These are phyloP conservation scores for Chytriomyces sp. DNA, from an alignment of 192 early-diverging fungal genomes.

Conservation along the genomic window DNA sequence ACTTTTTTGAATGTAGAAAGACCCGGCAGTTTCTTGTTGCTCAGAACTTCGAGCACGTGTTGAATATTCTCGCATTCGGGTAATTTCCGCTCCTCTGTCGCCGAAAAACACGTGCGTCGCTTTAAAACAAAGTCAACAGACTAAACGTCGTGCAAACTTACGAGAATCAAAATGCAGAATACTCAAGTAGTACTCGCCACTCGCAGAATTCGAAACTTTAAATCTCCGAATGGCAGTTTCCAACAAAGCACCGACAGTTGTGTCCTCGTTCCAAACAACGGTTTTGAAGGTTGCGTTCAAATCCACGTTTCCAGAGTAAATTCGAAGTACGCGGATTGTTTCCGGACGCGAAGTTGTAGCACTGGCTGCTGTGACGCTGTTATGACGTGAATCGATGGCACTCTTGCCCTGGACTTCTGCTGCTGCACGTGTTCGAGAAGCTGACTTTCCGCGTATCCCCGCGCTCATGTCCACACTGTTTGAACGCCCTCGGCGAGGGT, in stretches of 20 bases:
- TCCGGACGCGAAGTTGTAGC: slow-evolving; percentile 17
- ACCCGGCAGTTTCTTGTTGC: slow-evolving; percentile 48
- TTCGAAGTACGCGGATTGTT: slow-evolving; percentile 55
- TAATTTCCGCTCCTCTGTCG: slow-evolving; percentile 30
- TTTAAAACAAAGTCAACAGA: neutral
- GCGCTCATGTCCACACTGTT: slow-evolving; percentile 1
- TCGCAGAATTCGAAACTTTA: slow-evolving; percentile 39
- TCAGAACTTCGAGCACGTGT: slow-evolving; percentile 44
- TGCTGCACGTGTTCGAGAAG: neutral
- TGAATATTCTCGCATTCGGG: slow-evolving; percentile 26
- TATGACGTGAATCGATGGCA: neutral
- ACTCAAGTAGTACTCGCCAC: slow-evolving; percentile 51
- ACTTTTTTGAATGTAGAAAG: slow-evolving; percentile 23
- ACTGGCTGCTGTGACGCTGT: neutral
- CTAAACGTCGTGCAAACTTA: neutral
- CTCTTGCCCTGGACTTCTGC: neutral
- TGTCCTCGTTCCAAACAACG: slow-evolving; percentile 46
- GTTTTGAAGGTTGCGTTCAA: slow-evolving; percentile 57
- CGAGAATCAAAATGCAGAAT: slow-evolving; percentile 54
- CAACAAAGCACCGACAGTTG: slow-evolving; percentile 45
- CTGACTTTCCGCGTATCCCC: neutral
- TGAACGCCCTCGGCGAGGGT: neutral
- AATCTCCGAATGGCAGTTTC: slow-evolving; percentile 43
- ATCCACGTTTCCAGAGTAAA: slow-evolving; percentile 59
- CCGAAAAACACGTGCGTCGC: neutral